Evolutionary conservation across 306 rosid genomes (phyloP).

Genomic region (Castanea mollissima): DNA sequence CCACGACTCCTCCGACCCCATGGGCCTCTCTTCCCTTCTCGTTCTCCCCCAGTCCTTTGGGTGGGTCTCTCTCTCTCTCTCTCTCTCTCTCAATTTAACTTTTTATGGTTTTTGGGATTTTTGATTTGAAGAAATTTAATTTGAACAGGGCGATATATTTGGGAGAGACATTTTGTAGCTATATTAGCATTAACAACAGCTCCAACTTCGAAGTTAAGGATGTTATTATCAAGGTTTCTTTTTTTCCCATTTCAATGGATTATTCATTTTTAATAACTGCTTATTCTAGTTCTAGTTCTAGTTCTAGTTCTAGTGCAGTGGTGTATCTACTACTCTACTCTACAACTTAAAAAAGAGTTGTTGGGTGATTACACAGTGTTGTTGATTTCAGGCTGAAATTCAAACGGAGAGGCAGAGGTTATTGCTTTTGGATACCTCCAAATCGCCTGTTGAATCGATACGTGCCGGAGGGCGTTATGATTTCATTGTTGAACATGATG

Average conservation of each 20-base stretch:
- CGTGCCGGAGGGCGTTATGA: constrained; percentile 95
- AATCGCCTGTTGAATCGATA: constrained; percentile 84
- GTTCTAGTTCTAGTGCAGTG: too few species aligned
- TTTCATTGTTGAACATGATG: constrained; percentile 96
- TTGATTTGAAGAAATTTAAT: too few species aligned
- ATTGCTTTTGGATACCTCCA: constrained; percentile 83
- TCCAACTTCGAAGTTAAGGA: constrained; percentile 87
- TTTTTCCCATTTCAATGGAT: too few species aligned
- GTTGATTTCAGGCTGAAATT: constrained; percentile 73
- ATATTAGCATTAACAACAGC: constrained; percentile 88
- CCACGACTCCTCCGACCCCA: constrained; percentile 62
- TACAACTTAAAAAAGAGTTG: background rate
- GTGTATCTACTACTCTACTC: too few species aligned
- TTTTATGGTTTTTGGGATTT: too few species aligned
- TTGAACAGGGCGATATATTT: constrained; percentile 81
- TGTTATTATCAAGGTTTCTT: constrained; percentile 64
- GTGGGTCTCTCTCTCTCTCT: constrained; percentile 17
- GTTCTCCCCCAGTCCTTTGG: constrained; percentile 98
- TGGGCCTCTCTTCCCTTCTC: constrained; percentile 95
- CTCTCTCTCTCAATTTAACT: background rate
- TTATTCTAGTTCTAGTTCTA: too few species aligned
- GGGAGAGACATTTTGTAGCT: constrained; percentile 98
- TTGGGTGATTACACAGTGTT: background rate
- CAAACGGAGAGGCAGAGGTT: constrained; percentile 97
- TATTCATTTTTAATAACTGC: too few species aligned